Evolutionary conservation across 2,329 filamentous ascomycete genomes (phyloP), one percentile per base, ranked within the genome.

Genomic region (Didymosphaeria variabile): DNA sequence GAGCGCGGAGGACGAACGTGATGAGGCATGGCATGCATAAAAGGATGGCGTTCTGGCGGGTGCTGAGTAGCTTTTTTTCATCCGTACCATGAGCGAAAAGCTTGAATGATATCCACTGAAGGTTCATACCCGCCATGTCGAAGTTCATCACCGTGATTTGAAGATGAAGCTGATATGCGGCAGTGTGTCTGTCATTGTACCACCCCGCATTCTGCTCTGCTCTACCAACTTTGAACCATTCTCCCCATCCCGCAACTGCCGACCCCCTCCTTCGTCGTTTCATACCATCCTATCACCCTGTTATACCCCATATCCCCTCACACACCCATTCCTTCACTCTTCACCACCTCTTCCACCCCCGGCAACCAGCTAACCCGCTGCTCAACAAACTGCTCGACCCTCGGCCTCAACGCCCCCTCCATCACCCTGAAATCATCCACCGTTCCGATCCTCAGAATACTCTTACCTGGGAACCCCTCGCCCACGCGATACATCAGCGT

Each of bases 351-450:
- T 31, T 47, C 57, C 40, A 58, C 56, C n/a, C 29, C 57, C 31
- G 9, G 7, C 29, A 85, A 69, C 86, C 86, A 89, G 12, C 52
- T 67, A 2, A 85, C 85, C 2, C 86, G 76, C 61, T 84, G 79
- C 72, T 86, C 82, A 0, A 76, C 75, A 71, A 83, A 90, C 49
- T 81, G 77, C 78, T 89, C 88, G 0, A 81, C 62, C 60, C 69
- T 72, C 0, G 88, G 87, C 68, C 77, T 84, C 64, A 90, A 72
- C 68, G 82, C 84, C 0, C 82, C 86, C 76, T 89, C 86, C 36
- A 84, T 81, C 54, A 90, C 68, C 53, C 69, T 73, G 55, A 87
- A 87, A 74, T 90, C 87, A 70, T 90, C 88, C 1, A 90, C 82
- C 0, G 85, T 88, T 0, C 88, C 88, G 53, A 88, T 82, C 0